These are phyloP conservation scores for Psilocybe sp. DNA, from an alignment of 768 basidiomycete species.

Conservation along the genomic window DNA sequence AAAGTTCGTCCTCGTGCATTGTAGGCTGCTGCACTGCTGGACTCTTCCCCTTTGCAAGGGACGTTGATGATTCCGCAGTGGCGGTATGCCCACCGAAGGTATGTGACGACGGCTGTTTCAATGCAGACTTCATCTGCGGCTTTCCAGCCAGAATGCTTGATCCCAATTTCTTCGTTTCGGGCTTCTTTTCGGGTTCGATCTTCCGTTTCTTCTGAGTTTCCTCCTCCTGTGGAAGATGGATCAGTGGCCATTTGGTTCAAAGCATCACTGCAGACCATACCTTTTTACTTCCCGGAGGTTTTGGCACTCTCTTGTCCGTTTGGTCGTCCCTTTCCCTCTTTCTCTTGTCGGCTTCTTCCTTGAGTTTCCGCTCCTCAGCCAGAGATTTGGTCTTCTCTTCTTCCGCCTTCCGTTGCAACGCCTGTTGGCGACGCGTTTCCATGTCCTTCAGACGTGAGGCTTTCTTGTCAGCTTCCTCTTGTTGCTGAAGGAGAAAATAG, in stretches of 20 bases:
- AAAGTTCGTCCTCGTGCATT: conserved; percentile 45
- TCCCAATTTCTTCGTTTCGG: conserved; percentile 52
- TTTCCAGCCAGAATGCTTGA: conserved; percentile 43
- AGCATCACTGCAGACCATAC: conserved; percentile 24
- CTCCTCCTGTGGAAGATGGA: conserved; percentile 48
- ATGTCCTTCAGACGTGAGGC: conserved; percentile 71
- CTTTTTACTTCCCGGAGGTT: conserved; percentile 53
- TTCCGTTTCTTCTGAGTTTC: conserved; percentile 74
- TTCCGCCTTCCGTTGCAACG: conserved; percentile 70
- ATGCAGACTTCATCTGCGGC: conserved; percentile 42
- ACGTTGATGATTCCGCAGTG: conserved; percentile 32
- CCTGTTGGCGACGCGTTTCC: conserved; percentile 76
- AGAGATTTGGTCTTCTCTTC: conserved; percentile 63
- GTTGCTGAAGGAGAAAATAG: conserved; percentile 55
- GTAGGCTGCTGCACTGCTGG: conserved; percentile 16
- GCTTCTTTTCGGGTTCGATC: conserved; percentile 56
- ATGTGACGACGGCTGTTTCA: conserved; percentile 37
- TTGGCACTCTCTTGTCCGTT: conserved; percentile 65
- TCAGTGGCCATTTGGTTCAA: conserved; percentile 4
- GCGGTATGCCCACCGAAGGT: conserved; percentile 21
- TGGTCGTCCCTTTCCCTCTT: conserved; percentile 82
- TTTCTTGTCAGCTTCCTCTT: conserved; percentile 85
- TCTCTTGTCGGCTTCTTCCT: conserved; percentile 71
- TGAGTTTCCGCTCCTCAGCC: conserved; percentile 70
- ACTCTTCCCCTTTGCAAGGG: conserved; percentile 26